Base-by-base conservation (phyloP, 2,329 filamentous ascomycete species). In the Sphaerulina vaccinii region DNA sequence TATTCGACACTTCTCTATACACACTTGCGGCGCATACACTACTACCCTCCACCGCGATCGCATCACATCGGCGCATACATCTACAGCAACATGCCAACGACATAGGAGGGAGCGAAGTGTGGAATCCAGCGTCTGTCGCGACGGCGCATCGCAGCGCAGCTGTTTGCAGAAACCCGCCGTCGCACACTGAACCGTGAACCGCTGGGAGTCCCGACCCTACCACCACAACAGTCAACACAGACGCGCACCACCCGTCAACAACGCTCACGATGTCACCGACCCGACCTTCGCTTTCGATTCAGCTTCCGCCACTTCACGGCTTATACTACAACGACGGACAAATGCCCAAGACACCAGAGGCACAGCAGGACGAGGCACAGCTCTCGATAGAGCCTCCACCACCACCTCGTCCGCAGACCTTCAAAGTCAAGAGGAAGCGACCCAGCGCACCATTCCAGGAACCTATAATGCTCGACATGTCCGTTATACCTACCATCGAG, bases 401-500 rank as follows among this genome's bases (percentile, higher is more conserved):
- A 37, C 71, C 72, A 15, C 74, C 73, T 33, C 73, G 74, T 15
- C 70, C 73, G 52, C 74, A 75, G 60, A 70, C 71, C 6, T 73
- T 75, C 65, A 77, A 75, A 55, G 67, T 79, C 48, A 74, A 75
- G 57, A 71, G 75, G 13, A 72, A 73, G 48, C 74, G 74, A 50
- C 67, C 71, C 11, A 64, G 59, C 24, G 56, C 56, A 9, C 54
- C 55, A 9, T 55, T 57, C 24, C 51, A 58, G 19, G 51, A 59
- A 15, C 51, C 55, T 27, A 44, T 56, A 24, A 51, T 60, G 49
- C 56, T 58, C 23, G 66, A 65, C 54, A 59, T 54, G 22, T 56
- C 64, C 39, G 70, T 73, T 6, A 70, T 79, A 21, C 77, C 77
- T 8, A 78, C 74, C 18, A 78, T 80, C 41, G 77, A 79, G 61